These are phyloP conservation scores for Leccinum imitatum DNA, from an alignment of 768 basidiomycete genomes.

Conservation along the genomic window DNA sequence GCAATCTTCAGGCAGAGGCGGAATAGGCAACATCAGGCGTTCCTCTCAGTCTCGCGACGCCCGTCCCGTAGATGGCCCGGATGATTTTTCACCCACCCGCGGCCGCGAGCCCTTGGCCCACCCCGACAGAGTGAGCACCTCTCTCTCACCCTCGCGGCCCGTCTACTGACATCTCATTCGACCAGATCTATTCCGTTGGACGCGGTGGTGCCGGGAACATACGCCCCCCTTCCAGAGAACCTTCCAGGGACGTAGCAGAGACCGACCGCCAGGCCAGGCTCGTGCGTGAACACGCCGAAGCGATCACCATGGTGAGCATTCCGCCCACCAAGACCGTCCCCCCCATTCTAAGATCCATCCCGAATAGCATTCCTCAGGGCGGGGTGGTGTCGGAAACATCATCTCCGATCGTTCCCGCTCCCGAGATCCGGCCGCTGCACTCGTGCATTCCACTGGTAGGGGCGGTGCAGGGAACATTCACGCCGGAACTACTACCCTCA, in stretches of 20 bases:
- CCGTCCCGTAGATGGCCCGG: slow-evolving; percentile 44
- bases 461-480: slow-evolving; percentile 64
- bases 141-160: background rate
- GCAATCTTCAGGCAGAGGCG: slow-evolving; percentile 67
- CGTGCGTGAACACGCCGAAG: slow-evolving; percentile 30
- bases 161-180: background rate
- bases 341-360: slow-evolving; percentile 1
- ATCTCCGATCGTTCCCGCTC: slow-evolving; percentile 49
- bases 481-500: slow-evolving; percentile 23
- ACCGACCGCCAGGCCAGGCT: slow-evolving; percentile 24
- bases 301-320: slow-evolving; percentile 35
- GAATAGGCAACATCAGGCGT: slow-evolving; percentile 63
- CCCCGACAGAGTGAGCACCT: slow-evolving; percentile 36
- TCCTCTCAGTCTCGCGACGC: slow-evolving; percentile 46
- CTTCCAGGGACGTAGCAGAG: slow-evolving; percentile 28
- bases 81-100: slow-evolving; percentile 53
- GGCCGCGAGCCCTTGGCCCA: slow-evolving; percentile 56
- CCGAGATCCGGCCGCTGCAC: slow-evolving; percentile 32
- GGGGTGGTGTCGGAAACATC: slow-evolving; percentile 68
- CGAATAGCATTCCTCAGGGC: slow-evolving; percentile 56
- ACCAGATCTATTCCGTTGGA: slow-evolving; percentile 52
- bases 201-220: slow-evolving; percentile 88
- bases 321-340: background rate
- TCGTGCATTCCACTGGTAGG: slow-evolving; percentile 53
- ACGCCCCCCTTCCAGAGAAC: slow-evolving; percentile 69